phyloP scores from a whole-genome alignment of 306 rosid genomes.

The Fragaria vesca region DNA sequence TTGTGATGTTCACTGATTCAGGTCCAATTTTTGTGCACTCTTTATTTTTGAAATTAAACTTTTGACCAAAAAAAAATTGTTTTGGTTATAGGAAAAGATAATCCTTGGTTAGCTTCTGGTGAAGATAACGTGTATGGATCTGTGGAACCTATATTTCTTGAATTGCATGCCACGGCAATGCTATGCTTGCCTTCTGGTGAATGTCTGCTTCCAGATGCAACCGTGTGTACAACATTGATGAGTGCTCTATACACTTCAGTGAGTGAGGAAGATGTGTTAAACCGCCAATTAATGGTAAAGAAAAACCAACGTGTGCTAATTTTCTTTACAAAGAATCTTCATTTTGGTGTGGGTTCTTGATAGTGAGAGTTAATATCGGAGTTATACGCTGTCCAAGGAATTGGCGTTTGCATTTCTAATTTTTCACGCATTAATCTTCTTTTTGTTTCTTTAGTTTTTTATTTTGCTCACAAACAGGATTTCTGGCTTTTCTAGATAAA shows the following conservation, averaged over 20 bases:
- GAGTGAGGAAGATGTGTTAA: conserved; percentile 62
- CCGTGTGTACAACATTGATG: conserved; percentile 71
- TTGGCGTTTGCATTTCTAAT: conserved; percentile 14
- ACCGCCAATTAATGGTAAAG: conserved; percentile 66
- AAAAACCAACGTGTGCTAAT: background rate
- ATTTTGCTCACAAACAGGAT: conserved; percentile 25
- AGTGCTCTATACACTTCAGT: conserved; percentile 83
- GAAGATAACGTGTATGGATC: conserved; percentile 47
- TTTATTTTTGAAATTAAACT: background rate
- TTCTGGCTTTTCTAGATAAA: conserved; percentile 50
- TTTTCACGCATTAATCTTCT: conserved; percentile 5
- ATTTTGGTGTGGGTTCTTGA: conserved; percentile 1
- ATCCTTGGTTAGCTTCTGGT: conserved; percentile 62
- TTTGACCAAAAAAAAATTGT: conserved; percentile 14
- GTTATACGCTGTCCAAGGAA: too few species aligned
- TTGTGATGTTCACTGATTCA: background rate
- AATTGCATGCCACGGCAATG: conserved; percentile 89
- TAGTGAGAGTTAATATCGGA: background rate
- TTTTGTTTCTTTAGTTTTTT: conserved; percentile 6
- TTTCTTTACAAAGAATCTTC: background rate
- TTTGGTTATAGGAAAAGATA: conserved; percentile 59
- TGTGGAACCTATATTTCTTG: conserved; percentile 64
- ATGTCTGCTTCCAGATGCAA: conserved; percentile 85
- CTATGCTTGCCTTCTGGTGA: conserved; percentile 95
- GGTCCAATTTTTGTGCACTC: conserved; percentile 5